phyloP scores from a whole-genome alignment of 768 basidiomycete species.

The Gyrodon lividus region DNA sequence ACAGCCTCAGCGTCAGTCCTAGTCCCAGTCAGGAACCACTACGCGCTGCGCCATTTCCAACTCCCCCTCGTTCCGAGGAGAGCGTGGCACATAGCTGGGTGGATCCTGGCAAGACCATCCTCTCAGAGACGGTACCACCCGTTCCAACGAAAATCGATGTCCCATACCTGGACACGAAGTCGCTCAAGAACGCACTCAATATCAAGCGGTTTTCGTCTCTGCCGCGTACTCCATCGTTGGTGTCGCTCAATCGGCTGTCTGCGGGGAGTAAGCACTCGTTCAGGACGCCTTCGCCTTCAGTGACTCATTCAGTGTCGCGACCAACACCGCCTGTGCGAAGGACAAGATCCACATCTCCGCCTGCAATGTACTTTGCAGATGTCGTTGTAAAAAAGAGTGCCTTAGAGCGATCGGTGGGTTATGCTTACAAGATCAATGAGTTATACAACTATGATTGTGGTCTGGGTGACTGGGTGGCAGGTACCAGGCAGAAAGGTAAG shows the following conservation, averaged over 20 bases:
- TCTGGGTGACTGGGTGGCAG: conserved; percentile 69
- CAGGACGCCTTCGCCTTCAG: conserved; percentile 25
- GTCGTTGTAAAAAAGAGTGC: conserved; percentile 53
- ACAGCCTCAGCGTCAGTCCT: conserved; percentile 5
- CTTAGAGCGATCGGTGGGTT: conserved; percentile 67
- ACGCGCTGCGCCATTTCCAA: conserved; percentile 5
- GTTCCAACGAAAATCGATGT: conserved; percentile 30
- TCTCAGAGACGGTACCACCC: conserved; percentile 23
- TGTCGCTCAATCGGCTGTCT: conserved; percentile 35
- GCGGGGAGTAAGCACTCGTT: conserved; percentile 23
- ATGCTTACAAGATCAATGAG: conserved; percentile 83
- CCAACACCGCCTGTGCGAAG: conserved; percentile 26
- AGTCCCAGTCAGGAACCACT: conserved; percentile 15
- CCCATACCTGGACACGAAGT: conserved; percentile 22
- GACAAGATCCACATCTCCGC: conserved; percentile 47
- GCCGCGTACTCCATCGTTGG: conserved; percentile 66
- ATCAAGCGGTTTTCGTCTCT: conserved; percentile 53
- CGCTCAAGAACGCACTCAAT: conserved; percentile 26
- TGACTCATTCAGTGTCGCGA: conserved; percentile 33
- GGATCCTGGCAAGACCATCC: conserved; percentile 17
- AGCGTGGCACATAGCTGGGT: conserved; percentile 14
- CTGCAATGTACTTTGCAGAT: conserved; percentile 72
- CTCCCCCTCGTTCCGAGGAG: conserved; percentile 23
- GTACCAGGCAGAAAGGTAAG: conserved; percentile 55
- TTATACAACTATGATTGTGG: conserved; percentile 74